Base-by-base conservation (phyloP, 169 alveolate species). In the Amoebophrya sp. region DNA sequence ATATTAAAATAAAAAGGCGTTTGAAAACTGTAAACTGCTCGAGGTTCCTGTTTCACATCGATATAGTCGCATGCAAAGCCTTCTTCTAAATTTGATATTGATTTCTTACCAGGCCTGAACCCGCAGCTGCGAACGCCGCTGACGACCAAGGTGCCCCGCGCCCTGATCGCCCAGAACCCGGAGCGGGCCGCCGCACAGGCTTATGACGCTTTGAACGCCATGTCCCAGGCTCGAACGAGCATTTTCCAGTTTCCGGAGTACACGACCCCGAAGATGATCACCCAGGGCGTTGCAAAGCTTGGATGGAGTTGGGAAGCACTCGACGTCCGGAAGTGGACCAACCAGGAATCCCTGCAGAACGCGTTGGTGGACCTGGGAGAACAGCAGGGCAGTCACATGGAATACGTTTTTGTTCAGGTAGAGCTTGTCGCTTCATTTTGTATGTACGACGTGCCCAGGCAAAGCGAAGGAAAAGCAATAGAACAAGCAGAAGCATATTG, bases 141-240 rank as follows among this genome's bases (percentile, higher is more conserved):
- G 83, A 66, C 83, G 83, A 66, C 83, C 32, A 66, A 66, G 18
- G 83, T 66, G 83, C 83, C 83, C 32, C 83, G 83, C 1, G 1
- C 83, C 1, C 18, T 66, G 83, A 66, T 66, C 18, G 83, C 83
- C 7, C 83, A 66, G 83, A 66, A 66, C 18, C 83, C 83, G 35
- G 83, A 66, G 83, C 83, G 83, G 83, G 83, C 83, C 10, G 83
- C 83, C 1, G 12, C 83, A 7, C 12, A 12, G 83, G 83, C 83
- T 25, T 7, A 7, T 1, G 83, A 66, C 35, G 83, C 83, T 2
- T 25, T 66, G 29, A 66, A 66, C 83, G 32, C 35, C 38, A 66
- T 66, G 83, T 2, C 83, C 35, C 1, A 0, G 10, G 83, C 35
- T 0, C 29, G 83, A 66, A 66, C 83, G 35, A 66, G 18, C 83